Percentiles rank a stretch among this genome's conserved stretches.
Conservation (phyloP, 495 filamentous ascomycete species). For the Aspergillus steynii region DNA sequence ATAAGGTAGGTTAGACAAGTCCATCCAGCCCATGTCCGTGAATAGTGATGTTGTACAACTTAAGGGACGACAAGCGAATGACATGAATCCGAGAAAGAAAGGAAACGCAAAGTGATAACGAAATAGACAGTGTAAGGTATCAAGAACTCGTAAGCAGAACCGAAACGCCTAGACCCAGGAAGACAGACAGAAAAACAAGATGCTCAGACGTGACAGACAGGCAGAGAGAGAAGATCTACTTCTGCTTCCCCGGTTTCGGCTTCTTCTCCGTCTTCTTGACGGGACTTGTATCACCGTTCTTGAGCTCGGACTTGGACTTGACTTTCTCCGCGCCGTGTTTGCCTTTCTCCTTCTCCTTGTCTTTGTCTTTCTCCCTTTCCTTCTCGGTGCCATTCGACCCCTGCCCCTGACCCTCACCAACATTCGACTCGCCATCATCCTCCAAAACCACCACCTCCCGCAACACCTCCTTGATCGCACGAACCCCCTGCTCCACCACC, state of each 20-base stretch:
- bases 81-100: background rate
- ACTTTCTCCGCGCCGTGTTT: slow-evolving; percentile 9
- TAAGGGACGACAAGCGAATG: too few species aligned
- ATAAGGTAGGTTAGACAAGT: too few species aligned
- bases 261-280: slow-evolving; percentile 32
- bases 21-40: too few species aligned
- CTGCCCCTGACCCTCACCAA: slow-evolving; percentile 30
- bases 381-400: background rate
- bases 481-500: slow-evolving; percentile 47
- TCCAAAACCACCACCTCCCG: slow-evolving; percentile 51
- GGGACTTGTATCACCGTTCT: slow-evolving; percentile 27
- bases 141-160: background rate
- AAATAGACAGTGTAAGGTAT: background rate
- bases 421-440: slow-evolving; percentile 29
- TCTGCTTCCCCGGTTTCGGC: slow-evolving; percentile 26
- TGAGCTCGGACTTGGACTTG: slow-evolving; percentile 7
- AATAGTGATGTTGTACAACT: too few species aligned
- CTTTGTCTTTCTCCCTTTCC: background rate
- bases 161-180: background rate
- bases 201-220: background rate
- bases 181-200: background rate
- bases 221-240: slow-evolving; percentile 11
- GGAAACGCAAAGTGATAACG: background rate
- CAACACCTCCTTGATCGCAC: slow-evolving; percentile 48
- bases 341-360: background rate